Evolutionary conservation across 2,329 filamentous ascomycete genomes (phyloP).

Genomic region (Fusarium albidum): DNA sequence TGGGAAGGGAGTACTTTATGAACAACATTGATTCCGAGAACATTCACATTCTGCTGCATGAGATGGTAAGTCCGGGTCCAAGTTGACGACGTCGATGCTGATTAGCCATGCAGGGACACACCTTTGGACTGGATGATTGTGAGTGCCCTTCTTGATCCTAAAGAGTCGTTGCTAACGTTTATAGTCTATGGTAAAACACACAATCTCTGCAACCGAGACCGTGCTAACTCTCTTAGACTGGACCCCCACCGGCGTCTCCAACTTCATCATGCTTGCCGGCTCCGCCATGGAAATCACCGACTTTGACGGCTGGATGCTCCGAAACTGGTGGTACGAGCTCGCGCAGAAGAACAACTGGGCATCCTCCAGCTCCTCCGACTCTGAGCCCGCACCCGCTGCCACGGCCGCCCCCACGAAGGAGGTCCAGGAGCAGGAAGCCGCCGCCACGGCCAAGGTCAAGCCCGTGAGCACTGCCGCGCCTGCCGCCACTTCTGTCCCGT

Average conservation of each 20-base stretch:
- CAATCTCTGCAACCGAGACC: rapidly evolving
- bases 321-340: conserved; percentile 54
- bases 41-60: conserved; percentile 56
- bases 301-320: conserved; percentile 58
- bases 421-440: conserved; percentile 1
- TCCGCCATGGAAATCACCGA: conserved; percentile 52
- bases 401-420: background rate
- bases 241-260: conserved; percentile 50
- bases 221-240: conserved; percentile 45
- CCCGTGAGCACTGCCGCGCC: background rate
- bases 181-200: conserved; percentile 32
- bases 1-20: conserved; percentile 55
- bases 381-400: background rate
- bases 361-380: background rate
- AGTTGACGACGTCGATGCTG: background rate
- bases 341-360: conserved; percentile 39
- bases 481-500: background rate
- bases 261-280: conserved; percentile 57
- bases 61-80: conserved; percentile 41
- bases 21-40: conserved; percentile 46
- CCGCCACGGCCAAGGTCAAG: too few relatives aligned
- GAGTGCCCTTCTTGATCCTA: background rate
- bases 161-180: conserved; percentile 2
- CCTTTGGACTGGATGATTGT: conserved; percentile 52
- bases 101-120: conserved; percentile 41